Conservation (phyloP, 2,329 filamentous ascomycete species). For the Uncinocarpus reesii region DNA sequence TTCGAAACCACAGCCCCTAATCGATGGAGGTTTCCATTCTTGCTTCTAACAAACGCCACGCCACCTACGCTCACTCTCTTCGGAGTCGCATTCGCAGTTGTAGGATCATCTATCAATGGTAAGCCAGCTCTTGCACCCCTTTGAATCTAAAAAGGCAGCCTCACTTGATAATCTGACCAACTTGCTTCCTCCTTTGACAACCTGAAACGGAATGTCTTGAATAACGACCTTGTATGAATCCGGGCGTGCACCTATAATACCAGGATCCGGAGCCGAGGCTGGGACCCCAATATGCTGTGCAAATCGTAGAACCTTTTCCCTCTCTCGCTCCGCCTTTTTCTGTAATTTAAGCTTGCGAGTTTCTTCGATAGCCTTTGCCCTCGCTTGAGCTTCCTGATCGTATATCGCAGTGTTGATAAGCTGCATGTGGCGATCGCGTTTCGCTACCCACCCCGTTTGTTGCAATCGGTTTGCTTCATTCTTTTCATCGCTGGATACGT, state of each 20-base stretch:
- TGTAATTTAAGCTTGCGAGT: constrained; percentile 41
- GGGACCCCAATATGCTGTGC: constrained; percentile 26
- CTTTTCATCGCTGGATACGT: constrained; percentile 23
- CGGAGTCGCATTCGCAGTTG: constrained; percentile 57
- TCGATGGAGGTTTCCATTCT: constrained; percentile 75
- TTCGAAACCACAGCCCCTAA: constrained; percentile 64
- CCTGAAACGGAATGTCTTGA: constrained; percentile 61
- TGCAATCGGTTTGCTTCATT: constrained; percentile 23
- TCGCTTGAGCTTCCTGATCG: constrained; percentile 59
- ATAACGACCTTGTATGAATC: constrained; percentile 55
- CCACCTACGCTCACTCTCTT: constrained; percentile 63
- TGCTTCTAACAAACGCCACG: constrained; percentile 74
- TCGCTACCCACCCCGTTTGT: constrained; percentile 54
- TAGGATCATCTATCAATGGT: constrained; percentile 43
- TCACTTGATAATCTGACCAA: constrained; percentile 63
- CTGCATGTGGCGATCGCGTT: constrained; percentile 66
- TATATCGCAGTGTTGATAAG: constrained; percentile 72
- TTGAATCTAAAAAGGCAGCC: constrained; percentile 22
- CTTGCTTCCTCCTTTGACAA: constrained; percentile 71
- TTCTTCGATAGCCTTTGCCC: constrained; percentile 61
- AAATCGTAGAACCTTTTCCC: constrained; percentile 33
- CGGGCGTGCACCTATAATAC: constrained; percentile 23
- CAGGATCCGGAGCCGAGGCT: constrained; percentile 14
- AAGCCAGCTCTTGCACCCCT: constrained; percentile 35
- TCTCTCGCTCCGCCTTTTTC: constrained; percentile 51